Evolutionary conservation across 1,139 yeast species (phyloP).

Genomic region (Sugiyamaella xylanicola): DNA sequence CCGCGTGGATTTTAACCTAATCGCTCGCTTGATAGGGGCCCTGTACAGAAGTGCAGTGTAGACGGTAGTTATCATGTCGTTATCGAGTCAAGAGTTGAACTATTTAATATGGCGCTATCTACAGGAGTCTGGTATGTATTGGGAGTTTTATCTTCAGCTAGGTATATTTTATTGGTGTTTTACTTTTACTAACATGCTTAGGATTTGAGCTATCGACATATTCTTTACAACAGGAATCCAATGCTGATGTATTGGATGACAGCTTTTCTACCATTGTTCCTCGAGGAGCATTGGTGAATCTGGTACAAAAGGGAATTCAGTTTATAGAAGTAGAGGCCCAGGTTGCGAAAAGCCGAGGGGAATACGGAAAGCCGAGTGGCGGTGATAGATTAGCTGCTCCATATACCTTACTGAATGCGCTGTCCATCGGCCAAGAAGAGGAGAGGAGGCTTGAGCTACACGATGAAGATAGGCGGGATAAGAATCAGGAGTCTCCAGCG

Average conservation of each 20-base stretch:
- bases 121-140: slow-evolving; percentile 71
- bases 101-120: slow-evolving; percentile 91
- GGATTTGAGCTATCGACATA: slow-evolving; percentile 71
- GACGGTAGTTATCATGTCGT: slow-evolving; percentile 58
- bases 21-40: too few species aligned
- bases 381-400: slow-evolving; percentile 13
- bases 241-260: slow-evolving; percentile 60
- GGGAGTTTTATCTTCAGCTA: too few species aligned
- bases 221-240: slow-evolving; percentile 77
- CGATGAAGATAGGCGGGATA: too few species aligned
- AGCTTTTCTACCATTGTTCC: slow-evolving; percentile 54
- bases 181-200: slow-evolving; percentile 23
- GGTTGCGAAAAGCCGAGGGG: slow-evolving; percentile 40
- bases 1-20: too few species aligned
- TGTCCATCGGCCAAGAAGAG: slow-evolving; percentile 29
- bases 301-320: slow-evolving; percentile 84
- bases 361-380: slow-evolving; percentile 7
- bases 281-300: slow-evolving; percentile 74
- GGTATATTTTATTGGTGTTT: too few species aligned
- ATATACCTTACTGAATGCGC: slow-evolving; percentile 38
- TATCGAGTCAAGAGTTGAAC: slow-evolving; percentile 82
- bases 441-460: slow-evolving; percentile 34
- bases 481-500: too few species aligned
- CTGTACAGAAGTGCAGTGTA: too few species aligned
- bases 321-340: slow-evolving; percentile 58